Evolutionary conservation across 495 filamentous ascomycete species (phyloP).

Genomic region (Penicillium longicatenatum): DNA sequence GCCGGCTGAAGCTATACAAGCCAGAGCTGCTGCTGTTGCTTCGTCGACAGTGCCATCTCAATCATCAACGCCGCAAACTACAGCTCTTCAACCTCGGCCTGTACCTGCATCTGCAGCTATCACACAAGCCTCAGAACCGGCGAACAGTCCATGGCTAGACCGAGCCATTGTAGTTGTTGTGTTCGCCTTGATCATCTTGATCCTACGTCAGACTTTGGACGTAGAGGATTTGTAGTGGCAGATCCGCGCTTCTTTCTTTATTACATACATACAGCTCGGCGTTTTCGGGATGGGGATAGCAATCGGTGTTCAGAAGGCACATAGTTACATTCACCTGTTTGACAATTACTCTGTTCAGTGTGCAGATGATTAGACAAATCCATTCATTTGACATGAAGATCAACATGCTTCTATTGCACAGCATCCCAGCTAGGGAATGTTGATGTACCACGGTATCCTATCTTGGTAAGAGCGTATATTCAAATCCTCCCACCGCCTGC

Average conservation of each 20-base stretch:
- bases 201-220: conserved; percentile 40
- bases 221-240: conserved; percentile 29
- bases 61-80: not conserved
- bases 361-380: not conserved
- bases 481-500: not conserved
- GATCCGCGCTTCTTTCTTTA: not conserved
- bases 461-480: not conserved
- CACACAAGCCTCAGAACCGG: not conserved
- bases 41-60: not conserved
- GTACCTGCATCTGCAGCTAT: conserved; percentile 4
- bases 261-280: conserved; percentile 2
- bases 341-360: not conserved
- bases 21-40: not conserved
- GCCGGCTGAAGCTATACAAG: not conserved
- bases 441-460: not conserved
- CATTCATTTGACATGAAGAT: not conserved
- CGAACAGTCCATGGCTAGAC: conserved; percentile 54
- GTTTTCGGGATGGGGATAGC: not conserved
- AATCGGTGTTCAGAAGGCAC: not conserved
- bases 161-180: conserved; percentile 56
- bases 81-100: conserved; percentile 4
- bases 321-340: not conserved
- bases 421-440: not conserved
- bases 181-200: conserved; percentile 48
- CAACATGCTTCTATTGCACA: not conserved